Evolutionary conservation across 2,329 filamentous ascomycete genomes (phyloP).

Genomic region (Claviceps spartinae): DNA sequence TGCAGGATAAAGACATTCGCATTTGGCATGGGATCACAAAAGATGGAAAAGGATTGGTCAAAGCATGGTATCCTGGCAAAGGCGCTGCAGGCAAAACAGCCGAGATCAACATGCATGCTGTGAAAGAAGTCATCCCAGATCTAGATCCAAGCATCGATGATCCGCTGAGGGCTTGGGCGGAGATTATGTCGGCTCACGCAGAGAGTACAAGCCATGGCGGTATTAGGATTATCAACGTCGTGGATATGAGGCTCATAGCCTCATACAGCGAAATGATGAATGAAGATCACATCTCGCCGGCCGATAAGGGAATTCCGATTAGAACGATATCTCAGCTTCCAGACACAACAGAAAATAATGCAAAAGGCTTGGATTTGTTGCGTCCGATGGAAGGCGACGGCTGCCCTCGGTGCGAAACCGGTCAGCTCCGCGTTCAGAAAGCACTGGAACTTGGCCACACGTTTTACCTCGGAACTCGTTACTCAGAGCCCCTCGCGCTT

Average conservation of each 20-base stretch:
- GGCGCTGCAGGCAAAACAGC: conserved; percentile 13
- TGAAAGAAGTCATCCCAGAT: conserved; percentile 52
- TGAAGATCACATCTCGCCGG: conserved; percentile 14
- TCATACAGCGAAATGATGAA: conserved; percentile 13
- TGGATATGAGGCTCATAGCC: conserved; percentile 19
- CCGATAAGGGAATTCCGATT: conserved; percentile 2
- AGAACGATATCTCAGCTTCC: neutral
- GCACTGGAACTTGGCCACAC: conserved; percentile 91
- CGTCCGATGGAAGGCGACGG: conserved; percentile 51
- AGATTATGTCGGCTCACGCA: conserved; percentile 15
- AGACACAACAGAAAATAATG: conserved; percentile 11
- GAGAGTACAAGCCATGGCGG: neutral
- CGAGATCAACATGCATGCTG: conserved; percentile 37
- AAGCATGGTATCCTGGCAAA: conserved; percentile 49
- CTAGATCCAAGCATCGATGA: conserved; percentile 60
- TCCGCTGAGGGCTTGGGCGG: conserved; percentile 37
- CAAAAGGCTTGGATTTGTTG: conserved; percentile 43
- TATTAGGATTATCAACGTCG: conserved; percentile 19
- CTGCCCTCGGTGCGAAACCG: conserved; percentile 57
- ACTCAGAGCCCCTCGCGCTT: conserved; percentile 62
- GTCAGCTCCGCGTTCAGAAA: conserved; percentile 49
- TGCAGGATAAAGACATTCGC: conserved; percentile 11
- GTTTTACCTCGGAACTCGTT: conserved; percentile 83
- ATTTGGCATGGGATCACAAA: conserved; percentile 53
- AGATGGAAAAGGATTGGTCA: conserved; percentile 54